Evolutionary conservation across 768 basidiomycete species (phyloP), one percentile per base, ranked within the genome.

Genomic region (Xerocomellus chrysenteron): DNA sequence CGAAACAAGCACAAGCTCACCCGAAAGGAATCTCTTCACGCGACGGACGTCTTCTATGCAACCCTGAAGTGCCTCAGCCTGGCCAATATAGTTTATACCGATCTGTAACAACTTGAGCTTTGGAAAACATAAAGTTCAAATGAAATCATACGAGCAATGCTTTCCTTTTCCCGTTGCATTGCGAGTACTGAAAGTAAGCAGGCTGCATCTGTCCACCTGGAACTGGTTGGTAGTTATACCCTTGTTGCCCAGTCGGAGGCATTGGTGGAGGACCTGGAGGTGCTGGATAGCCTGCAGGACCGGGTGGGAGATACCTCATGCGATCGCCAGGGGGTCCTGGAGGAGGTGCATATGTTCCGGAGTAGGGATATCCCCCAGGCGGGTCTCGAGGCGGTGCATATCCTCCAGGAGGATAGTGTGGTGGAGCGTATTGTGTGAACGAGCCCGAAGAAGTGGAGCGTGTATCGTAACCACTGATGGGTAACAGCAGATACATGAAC

Each of bases 11-110:
- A 24, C 13, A 16, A n/a, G 71, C 86, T 57, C 63, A 90, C 90
- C 64, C 57, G 77, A 79, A 45, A 95, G 74, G 76, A 98, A 98
- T n/a, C 75, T 70, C 63, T 82, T 79, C 51, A 98, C 82, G 68
- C 94, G 95, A 47, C 77, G 72, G 0, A 87, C 95, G 65, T 99
- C 96, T 68, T 98, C 96, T 68, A 96, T 88, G 68, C 96, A 98
- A 11, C 96, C 96, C 1, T 75, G 71, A 8, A 98, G 76, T 62
- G 85, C 80, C n/a, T 80, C 80, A 4, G 70, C 69, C 62, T 85
- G 83, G 1, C 90, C 87, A 21, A 78, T 68, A 68, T 98, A 98
- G 71, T 93, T 93, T 63, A 97, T 91, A 0, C 95, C 95, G 61
- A 97, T 85, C 92, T 93, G 60, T 11, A 39, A 42, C 19, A 12